These are phyloP conservation scores for Boletus fagicola DNA, from an alignment of 768 basidiomycete species.

Conservation along the genomic window DNA sequence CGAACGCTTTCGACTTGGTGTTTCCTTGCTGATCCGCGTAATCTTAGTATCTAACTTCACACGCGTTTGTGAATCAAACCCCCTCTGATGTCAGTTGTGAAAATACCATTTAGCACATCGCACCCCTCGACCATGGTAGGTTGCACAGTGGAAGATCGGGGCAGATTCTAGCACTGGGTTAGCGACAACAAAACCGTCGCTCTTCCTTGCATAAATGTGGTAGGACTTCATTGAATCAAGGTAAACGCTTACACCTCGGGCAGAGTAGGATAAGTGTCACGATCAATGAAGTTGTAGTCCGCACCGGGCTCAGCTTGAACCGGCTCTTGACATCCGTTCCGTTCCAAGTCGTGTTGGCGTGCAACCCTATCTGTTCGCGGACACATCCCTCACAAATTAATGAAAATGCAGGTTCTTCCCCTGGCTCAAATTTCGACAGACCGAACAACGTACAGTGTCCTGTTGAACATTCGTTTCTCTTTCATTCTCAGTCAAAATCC, in stretches of 20 bases:
- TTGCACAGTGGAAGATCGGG: not conserved
- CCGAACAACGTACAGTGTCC: not conserved
- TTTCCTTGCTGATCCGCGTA: not conserved
- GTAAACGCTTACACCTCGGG: no score
- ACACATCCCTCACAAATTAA: not conserved
- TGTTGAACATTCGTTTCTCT: not conserved
- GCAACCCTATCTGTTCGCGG: not conserved
- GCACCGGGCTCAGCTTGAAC: no score
- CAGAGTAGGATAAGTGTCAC: no score
- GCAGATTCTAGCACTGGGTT: not conserved
- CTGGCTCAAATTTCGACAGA: not conserved
- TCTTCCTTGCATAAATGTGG: not conserved
- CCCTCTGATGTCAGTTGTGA: no score
- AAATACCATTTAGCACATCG: not conserved
- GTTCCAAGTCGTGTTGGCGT: not conserved
- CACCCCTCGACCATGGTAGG: not conserved
- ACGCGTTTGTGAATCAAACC: no score
- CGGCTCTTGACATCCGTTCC: not conserved
- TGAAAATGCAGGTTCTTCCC: not conserved
- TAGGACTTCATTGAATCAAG: not conserved
- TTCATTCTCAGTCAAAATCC: conserved; percentile 18
- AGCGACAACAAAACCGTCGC: not conserved
- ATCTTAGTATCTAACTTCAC: not conserved
- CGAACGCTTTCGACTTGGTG: not conserved
- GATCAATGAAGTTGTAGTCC: no score